Conservation (phyloP, 2,329 filamentous ascomycete genomes). For the Thelonectria discophora region DNA sequence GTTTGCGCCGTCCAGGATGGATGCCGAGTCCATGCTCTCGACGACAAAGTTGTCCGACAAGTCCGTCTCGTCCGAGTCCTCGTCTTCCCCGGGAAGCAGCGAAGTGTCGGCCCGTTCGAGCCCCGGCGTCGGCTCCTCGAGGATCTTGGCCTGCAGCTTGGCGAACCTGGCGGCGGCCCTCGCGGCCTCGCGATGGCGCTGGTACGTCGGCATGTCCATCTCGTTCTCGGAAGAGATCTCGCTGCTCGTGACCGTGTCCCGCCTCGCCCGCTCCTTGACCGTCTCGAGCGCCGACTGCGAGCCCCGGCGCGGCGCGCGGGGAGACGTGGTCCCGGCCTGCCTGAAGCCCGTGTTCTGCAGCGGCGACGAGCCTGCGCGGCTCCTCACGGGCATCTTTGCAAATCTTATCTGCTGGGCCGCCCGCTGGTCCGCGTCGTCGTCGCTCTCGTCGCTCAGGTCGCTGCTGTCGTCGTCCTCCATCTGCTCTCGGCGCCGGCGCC, state of each 20-base stretch:
- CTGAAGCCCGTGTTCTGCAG: slow-evolving; percentile 72
- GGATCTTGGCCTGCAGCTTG: slow-evolving; percentile 50
- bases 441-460: slow-evolving; percentile 84
- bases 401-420: slow-evolving; percentile 94
- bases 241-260: slow-evolving; percentile 83
- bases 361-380: slow-evolving; percentile 88
- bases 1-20: slow-evolving; percentile 72
- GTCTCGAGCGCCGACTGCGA: slow-evolving; percentile 77
- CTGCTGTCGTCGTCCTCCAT: slow-evolving; percentile 88
- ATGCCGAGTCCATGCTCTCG: slow-evolving; percentile 74
- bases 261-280: slow-evolving; percentile 72
- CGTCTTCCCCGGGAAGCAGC: slow-evolving; percentile 65
- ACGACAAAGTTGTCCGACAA: slow-evolving; percentile 69
- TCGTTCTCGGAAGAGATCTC: slow-evolving; percentile 87
- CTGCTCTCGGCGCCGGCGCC: slow-evolving; percentile 73
- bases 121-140: slow-evolving; percentile 50
- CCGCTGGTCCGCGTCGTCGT: slow-evolving; percentile 78
- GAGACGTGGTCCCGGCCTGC: slow-evolving; percentile 60
- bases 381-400: slow-evolving; percentile 90
- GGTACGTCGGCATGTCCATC: slow-evolving; percentile 72
- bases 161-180: slow-evolving; percentile 60
- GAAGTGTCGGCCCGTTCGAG: slow-evolving; percentile 58
- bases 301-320: slow-evolving; percentile 65
- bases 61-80: slow-evolving; percentile 70
- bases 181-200: slow-evolving; percentile 69